Conservation (phyloP, 2,329 filamentous ascomycete genomes). For the Knoxdaviesia proteae region DNA sequence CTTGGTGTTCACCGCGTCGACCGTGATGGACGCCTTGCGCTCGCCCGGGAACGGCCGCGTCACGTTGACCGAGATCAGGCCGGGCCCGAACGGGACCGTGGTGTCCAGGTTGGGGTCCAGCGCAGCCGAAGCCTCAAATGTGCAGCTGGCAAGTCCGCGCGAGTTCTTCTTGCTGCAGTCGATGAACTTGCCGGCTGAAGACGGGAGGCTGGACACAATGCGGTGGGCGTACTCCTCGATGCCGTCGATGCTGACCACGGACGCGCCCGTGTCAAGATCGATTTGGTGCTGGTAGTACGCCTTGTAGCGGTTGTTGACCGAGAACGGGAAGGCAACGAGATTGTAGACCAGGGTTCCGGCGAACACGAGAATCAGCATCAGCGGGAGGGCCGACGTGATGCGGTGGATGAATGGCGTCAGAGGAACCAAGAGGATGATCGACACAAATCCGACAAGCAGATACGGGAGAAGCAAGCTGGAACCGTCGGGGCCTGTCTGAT, state of each 20-base stretch:
- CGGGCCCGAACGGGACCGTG: slow-evolving; percentile 9
- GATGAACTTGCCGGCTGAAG: slow-evolving; percentile 39
- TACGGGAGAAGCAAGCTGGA: slow-evolving; percentile 52
- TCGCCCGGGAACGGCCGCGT: slow-evolving; percentile 13
- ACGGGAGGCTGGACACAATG: slow-evolving; percentile 50
- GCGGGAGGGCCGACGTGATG: slow-evolving; percentile 61
- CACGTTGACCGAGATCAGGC: slow-evolving; percentile 48
- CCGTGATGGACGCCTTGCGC: slow-evolving; percentile 35
- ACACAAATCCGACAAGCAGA: slow-evolving; percentile 43
- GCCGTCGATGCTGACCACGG: slow-evolving; percentile 48
- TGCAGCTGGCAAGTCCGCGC: slow-evolving; percentile 41
- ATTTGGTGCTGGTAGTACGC: slow-evolving; percentile 70
- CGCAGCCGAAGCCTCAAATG: slow-evolving; percentile 41
- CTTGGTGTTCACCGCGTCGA: slow-evolving; percentile 57
- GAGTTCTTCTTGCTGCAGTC: slow-evolving; percentile 24
- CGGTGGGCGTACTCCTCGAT: slow-evolving; percentile 43
- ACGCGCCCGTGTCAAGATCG: slow-evolving; percentile 52
- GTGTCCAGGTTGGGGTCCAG: slow-evolving; percentile 37
- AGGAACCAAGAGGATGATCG: slow-evolving; percentile 54
- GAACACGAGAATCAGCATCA: slow-evolving; percentile 54
- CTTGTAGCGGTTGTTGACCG: slow-evolving; percentile 57
- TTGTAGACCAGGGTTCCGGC: slow-evolving; percentile 67
- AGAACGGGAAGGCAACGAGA: slow-evolving; percentile 74
- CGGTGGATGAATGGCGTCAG: slow-evolving; percentile 72
- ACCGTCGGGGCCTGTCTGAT: slow-evolving; percentile 73